These are phyloP conservation scores for Ligustrum vulgare DNA, from an alignment of 257 asterid species.

Conservation along the genomic window DNA sequence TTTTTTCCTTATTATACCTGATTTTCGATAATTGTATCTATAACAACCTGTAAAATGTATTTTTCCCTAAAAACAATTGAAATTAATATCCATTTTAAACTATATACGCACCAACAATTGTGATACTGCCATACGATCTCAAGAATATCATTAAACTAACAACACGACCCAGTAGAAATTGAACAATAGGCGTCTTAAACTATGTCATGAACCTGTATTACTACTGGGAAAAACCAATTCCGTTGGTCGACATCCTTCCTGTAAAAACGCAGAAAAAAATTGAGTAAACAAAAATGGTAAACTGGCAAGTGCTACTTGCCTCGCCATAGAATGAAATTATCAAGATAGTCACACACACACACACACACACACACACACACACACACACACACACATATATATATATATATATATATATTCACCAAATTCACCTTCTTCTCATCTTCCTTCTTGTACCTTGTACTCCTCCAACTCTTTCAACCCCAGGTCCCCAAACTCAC, in stretches of 20 bases:
- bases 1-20: no score
- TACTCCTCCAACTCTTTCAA: no score
- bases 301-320: background rate
- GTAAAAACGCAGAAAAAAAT: background rate
- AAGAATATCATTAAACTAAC: constrained; percentile 4
- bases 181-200: constrained; percentile 20
- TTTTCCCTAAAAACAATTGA: no score
- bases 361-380: no score
- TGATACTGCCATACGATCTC: constrained; percentile 6
- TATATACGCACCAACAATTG: background rate
- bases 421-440: constrained; percentile 36
- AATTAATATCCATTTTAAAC: background rate
- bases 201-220: background rate
- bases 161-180: constrained; percentile 17
- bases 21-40: no score
- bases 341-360: no score
- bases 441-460: no score
- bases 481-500: no score
- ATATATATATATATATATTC: background rate
- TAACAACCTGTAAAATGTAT: no score
- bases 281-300: constrained; percentile 16
- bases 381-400: no score
- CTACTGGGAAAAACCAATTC: background rate
- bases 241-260: background rate
- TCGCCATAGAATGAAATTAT: constrained; percentile 11